Evolutionary conservation across 192 early-diverging fungal genomes (phyloP).

Genomic region (Mortierella claussenii): DNA sequence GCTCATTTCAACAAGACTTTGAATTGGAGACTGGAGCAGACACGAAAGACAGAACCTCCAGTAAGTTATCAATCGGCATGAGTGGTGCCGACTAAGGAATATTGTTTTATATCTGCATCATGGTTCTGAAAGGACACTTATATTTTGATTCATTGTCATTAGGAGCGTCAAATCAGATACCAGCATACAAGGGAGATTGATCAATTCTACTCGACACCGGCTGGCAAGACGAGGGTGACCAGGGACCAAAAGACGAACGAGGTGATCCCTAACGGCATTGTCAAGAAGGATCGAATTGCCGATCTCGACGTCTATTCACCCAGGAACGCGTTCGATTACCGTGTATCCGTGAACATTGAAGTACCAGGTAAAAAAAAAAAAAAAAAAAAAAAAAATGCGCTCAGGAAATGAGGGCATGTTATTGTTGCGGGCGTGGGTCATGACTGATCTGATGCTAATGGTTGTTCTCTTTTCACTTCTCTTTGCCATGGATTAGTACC

Average conservation of each 20-base stretch:
- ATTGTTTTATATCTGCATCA: neutral
- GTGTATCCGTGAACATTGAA: constrained; percentile 89
- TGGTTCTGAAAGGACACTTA: no score
- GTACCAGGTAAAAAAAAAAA: no score
- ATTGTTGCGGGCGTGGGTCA: no score
- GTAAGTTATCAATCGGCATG: no score
- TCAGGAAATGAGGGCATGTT: no score
- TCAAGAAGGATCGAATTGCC: constrained; percentile 83
- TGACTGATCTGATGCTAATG: no score
- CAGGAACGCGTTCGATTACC: constrained; percentile 80
- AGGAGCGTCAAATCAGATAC: constrained; percentile 24
- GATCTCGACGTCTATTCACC: constrained; percentile 91
- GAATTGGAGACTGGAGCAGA: constrained; percentile 75
- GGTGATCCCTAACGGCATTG: constrained; percentile 59
- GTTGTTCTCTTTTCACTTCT: neutral
- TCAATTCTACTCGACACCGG: constrained; percentile 17
- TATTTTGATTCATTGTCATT: neutral
- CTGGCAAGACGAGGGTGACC: constrained; percentile 70
- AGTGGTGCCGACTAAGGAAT: no score
- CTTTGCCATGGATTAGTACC: constrained; percentile 25
- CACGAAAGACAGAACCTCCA: constrained; percentile 54
- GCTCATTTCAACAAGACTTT: constrained; percentile 84
- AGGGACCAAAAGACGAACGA: constrained; percentile 68
- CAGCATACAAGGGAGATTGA: constrained; percentile 44
- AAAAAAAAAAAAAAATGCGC: no score